Evolutionary conservation across 2,329 filamentous ascomycete species (phyloP).

Genomic region (Coniochaeta sp.): DNA sequence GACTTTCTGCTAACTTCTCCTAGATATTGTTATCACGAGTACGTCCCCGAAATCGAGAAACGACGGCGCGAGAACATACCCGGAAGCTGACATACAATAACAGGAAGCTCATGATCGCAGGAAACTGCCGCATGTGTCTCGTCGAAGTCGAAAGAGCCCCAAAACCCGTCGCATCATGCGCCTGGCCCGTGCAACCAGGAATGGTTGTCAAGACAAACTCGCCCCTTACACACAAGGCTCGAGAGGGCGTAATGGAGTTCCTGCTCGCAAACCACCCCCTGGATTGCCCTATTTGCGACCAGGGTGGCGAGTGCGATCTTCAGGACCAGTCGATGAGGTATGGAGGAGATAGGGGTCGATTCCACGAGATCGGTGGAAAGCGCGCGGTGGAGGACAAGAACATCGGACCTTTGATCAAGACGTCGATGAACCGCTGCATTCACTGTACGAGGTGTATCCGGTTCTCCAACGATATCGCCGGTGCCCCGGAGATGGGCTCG

Average conservation of each 20-base stretch:
- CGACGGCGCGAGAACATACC: background rate
- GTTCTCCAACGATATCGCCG: constrained; percentile 95
- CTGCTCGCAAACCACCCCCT: constrained; percentile 92
- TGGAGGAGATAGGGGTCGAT: constrained; percentile 88
- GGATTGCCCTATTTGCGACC: constrained; percentile 96
- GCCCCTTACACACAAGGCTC: constrained; percentile 90
- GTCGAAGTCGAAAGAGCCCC: constrained; percentile 96
- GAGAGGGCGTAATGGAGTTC: constrained; percentile 99
- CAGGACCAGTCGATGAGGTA: constrained; percentile 99
- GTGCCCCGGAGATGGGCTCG: constrained; percentile 90
- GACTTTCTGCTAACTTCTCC: constrained; percentile 23
- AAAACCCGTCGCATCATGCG: constrained; percentile 96
- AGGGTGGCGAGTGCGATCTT: constrained; percentile 97
- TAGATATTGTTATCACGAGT: constrained; percentile 99
- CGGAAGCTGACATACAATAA: constrained; percentile 7
- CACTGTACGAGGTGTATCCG: constrained; percentile 97
- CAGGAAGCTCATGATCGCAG: constrained; percentile 96
- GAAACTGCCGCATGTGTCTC: constrained; percentile 99
- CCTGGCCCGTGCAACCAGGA: constrained; percentile 95
- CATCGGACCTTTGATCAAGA: constrained; percentile 96
- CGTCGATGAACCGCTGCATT: constrained; percentile 99
- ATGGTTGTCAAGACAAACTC: constrained; percentile 99
- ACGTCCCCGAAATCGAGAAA: constrained; percentile 30
- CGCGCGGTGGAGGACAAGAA: constrained; percentile 99
- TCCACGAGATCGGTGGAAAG: constrained; percentile 94